Base-by-base conservation (phyloP, 148 eudicot genomes). In the Spergularia marina region DNA sequence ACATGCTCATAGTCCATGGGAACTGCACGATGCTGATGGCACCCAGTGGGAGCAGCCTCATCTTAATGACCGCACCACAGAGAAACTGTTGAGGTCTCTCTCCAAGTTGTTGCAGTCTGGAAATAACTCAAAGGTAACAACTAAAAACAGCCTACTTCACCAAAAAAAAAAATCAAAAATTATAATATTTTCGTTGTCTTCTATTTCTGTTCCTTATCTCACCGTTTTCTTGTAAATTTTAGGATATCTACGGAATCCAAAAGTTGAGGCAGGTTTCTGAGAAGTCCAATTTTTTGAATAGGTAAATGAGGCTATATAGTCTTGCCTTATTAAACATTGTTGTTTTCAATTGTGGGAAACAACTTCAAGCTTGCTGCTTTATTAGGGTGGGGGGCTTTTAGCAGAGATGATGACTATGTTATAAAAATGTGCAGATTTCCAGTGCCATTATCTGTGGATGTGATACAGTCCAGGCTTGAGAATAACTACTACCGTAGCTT, bases 1-100 rank as follows among this genome's bases (percentile, higher is more conserved):
- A 41, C 93, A 83, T 86, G 68, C 51, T 18, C 98, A 95, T 73
- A 92, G 98, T 84, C 96, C 98, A 49, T 95, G 98, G 98, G 98
- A 95, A 80, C 96, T 95, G 67, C 81, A 87, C 82, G 97, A 92
- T 83, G 69, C 88, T 64, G 84, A 74, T 63, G 87, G 78, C 54
- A 80, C 80, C 7, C 87, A 89, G 69, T 92, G 94, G 96, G 98
- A 90, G 79, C 92, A 85, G 67, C 92, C 98, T 77, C 91, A 70
- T 79, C 87, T 95, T 47, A 85, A 87, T 83, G 85, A 88, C 65
- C 86, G 65, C 52, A 73, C 84, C 60, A 80, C 85, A 74, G 83
- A 83, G 2, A 85, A 86, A 83, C 74, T 95, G 71, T 79, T 92
- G 52, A 67, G 76, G 65, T 79, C 86, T 53, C 76, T 95, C 51